Percentiles rank a stretch among this genome's conserved stretches.
Evolutionary conservation across 2,329 filamentous ascomycete species (phyloP).

Genomic region (Nemania sp.): DNA sequence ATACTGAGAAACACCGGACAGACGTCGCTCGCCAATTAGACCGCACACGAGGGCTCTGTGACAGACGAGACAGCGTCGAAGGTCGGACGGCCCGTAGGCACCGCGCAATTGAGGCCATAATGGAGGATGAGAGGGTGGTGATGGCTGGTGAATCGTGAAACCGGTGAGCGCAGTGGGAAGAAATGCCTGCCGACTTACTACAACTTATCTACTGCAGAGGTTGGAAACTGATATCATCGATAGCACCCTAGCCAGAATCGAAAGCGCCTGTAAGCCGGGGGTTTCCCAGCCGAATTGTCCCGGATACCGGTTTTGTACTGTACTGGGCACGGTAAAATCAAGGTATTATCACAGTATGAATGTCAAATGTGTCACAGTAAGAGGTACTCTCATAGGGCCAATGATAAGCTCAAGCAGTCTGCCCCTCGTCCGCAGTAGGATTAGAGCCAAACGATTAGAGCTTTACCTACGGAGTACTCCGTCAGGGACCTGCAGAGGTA

Average conservation of each 20-base stretch:
- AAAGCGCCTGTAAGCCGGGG: constrained; percentile 6
- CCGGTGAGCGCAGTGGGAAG: constrained; percentile 11
- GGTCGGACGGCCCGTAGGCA: constrained; percentile 56
- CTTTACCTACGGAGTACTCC: too few species aligned
- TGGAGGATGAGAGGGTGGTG: constrained; percentile 13
- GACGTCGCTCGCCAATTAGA: constrained; percentile 44
- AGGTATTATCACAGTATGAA: neutral
- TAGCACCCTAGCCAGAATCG: constrained; percentile 1
- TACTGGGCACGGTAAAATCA: neutral
- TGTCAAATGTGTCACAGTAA: neutral
- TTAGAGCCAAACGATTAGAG: too few species aligned
- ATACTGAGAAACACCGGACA: constrained; percentile 52
- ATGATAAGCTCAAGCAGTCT: neutral
- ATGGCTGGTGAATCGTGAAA: constrained; percentile 3
- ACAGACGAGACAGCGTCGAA: constrained; percentile 47
- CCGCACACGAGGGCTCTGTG: constrained; percentile 39
- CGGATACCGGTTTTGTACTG: constrained; percentile 12
- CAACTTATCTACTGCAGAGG: neutral
- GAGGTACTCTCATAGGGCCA: neutral
- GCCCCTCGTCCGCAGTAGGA: constrained; percentile 17
- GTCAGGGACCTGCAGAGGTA: too few species aligned
- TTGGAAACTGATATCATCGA: constrained; percentile 22
- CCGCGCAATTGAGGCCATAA: constrained; percentile 61
- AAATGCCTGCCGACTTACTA: neutral
- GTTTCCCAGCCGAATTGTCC: constrained; percentile 18